phyloP scores from a whole-genome alignment of 352 stramenopile genomes.

The Phytophthora hybrid region DNA sequence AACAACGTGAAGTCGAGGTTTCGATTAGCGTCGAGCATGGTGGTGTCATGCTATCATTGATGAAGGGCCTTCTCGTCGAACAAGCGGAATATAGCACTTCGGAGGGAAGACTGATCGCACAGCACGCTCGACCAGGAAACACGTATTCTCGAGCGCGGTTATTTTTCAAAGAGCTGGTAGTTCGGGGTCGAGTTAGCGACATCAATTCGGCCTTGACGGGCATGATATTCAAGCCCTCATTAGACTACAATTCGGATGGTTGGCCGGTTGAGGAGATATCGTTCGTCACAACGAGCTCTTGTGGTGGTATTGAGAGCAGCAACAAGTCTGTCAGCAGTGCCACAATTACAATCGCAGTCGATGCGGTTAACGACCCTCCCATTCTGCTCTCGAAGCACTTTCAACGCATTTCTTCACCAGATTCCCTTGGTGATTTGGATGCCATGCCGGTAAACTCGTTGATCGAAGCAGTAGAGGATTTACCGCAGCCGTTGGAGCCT shows the following conservation, averaged over 20 bases:
- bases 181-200: conserved; percentile 48
- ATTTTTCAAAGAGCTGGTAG: conserved; percentile 50
- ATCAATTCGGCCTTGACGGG: conserved; percentile 59
- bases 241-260: conserved; percentile 61
- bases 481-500: conserved; percentile 31
- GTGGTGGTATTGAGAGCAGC: conserved; percentile 2
- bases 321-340: not conserved
- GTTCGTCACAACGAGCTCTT: conserved; percentile 26
- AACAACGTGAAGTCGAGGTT: conserved; percentile 47
- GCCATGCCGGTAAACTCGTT: conserved; percentile 7
- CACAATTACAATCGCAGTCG: conserved; percentile 36
- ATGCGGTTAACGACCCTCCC: conserved; percentile 48
- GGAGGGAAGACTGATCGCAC: conserved; percentile 16
- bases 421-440: conserved; percentile 13
- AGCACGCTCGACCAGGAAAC: conserved; percentile 22
- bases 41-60: conserved; percentile 65
- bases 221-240: conserved; percentile 61
- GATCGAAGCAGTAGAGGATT: conserved; percentile 53
- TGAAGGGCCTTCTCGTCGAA: conserved; percentile 44
- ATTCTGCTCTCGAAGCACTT: conserved; percentile 45
- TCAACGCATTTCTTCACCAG: conserved; percentile 14
- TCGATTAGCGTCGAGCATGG: conserved; percentile 47
- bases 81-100: conserved; percentile 26
- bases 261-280: conserved; percentile 48
- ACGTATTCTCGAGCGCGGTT: conserved; percentile 36